These are phyloP conservation scores for Eragrostis tef DNA, from an alignment of 202 grass and related monocot genomes.

Conservation along the genomic window DNA sequence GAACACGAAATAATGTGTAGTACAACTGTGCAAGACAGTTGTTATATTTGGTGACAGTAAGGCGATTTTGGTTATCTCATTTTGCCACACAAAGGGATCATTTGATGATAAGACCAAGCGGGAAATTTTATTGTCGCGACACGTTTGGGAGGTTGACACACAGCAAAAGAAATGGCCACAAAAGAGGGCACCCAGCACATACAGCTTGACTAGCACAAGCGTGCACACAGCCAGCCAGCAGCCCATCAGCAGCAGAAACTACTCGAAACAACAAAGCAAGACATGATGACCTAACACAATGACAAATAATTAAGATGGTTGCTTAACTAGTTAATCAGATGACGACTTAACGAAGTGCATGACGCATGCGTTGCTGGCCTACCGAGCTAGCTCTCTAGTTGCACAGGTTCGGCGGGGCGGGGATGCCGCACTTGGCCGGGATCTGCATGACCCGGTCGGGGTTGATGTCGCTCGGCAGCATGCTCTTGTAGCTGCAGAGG, in stretches of 20 bases:
- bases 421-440: constrained; percentile 46
- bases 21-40: background rate
- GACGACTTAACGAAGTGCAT: background rate
- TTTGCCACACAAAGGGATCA: background rate
- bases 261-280: background rate
- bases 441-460: constrained; percentile 47
- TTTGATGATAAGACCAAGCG: background rate
- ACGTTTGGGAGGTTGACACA: background rate
- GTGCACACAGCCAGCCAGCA: background rate
- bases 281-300: background rate
- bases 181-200: background rate
- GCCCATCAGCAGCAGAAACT: background rate
- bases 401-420: background rate
- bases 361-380: background rate
- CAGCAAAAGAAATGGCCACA: background rate
- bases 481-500: constrained; percentile 40
- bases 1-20: background rate
- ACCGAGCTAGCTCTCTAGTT: background rate
- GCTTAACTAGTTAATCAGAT: background rate
- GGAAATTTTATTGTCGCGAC: constrained; percentile 27
- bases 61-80: background rate
- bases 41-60: background rate
- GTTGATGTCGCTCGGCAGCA: constrained; percentile 42
- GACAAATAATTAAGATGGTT: background rate
- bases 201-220: background rate